Evolutionary conservation across 352 stramenopile species (phyloP).

Genomic region (Peronosclerospora sorghi): DNA sequence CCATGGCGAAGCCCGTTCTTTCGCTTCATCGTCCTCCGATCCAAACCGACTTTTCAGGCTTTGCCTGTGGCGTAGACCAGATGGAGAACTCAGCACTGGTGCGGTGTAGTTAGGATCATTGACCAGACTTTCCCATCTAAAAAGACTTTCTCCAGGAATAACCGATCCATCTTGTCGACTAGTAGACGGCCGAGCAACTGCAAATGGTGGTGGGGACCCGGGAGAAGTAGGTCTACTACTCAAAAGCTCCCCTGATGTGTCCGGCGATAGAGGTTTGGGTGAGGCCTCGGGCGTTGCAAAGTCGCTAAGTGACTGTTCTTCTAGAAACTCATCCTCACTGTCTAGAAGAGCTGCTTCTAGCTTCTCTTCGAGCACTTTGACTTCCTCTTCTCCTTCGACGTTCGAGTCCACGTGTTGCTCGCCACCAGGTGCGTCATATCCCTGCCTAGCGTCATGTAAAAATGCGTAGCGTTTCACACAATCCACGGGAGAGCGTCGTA

Average conservation of each 20-base stretch:
- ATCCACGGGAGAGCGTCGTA: conserved; percentile 55
- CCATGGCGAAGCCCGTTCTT: conserved; percentile 10
- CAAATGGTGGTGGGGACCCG: conserved; percentile 60
- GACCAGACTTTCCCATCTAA: conserved; percentile 53
- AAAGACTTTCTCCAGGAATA: conserved; percentile 29
- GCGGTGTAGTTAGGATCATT: conserved; percentile 52
- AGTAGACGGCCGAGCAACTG: conserved; percentile 16
- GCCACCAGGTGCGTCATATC: conserved; percentile 15
- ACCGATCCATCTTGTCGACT: conserved; percentile 7
- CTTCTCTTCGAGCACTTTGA: conserved; percentile 4
- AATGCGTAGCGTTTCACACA: conserved; percentile 76
- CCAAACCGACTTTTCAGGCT: conserved; percentile 24
- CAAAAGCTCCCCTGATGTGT: conserved; percentile 42
- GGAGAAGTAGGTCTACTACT: conserved; percentile 28
- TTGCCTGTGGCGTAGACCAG: conserved; percentile 21
- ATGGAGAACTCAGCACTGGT: conserved; percentile 42
- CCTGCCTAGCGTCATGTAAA: conserved; percentile 36
- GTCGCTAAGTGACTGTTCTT: conserved; percentile 45
- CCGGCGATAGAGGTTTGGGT: conserved; percentile 43
- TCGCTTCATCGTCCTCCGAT: conserved; percentile 31
- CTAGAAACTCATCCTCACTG: conserved; percentile 24
- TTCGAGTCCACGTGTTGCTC: conserved; percentile 12
- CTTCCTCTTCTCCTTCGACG: conserved; percentile 4
- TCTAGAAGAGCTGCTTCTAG: conserved; percentile 16
- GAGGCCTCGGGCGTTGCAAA: conserved; percentile 53